phyloP scores from a whole-genome alignment of 1,284 basidiomycete genomes.

The Ceratobasidium sp. region DNA sequence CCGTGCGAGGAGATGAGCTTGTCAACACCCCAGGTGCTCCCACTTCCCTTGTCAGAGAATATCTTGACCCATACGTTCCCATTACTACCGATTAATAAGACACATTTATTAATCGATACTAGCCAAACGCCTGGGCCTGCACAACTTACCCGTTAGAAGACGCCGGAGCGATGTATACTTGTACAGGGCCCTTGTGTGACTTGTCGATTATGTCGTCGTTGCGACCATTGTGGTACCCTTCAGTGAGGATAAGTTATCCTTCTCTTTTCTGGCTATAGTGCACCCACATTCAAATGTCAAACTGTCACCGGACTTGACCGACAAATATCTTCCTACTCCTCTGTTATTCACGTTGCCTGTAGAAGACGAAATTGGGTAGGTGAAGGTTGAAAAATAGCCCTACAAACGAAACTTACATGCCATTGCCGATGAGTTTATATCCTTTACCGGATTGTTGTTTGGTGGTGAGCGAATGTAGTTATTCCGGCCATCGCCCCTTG shows the following conservation, averaged over 20 bases:
- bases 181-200: conserved; percentile 42
- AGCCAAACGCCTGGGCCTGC: too few relatives aligned
- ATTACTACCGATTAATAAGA: neutral
- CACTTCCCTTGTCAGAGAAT: conserved; percentile 27
- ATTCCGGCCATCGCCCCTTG: conserved; percentile 41
- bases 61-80: conserved; percentile 46
- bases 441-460: conserved; percentile 44
- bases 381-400: neutral
- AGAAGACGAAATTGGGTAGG: neutral
- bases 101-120: neutral
- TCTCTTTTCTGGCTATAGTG: neutral
- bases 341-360: conserved; percentile 41
- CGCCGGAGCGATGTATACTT: conserved; percentile 45
- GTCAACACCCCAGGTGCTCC: conserved; percentile 41
- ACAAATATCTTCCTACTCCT: conserved; percentile 4
- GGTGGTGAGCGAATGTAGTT: conserved; percentile 44
- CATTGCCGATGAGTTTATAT: conserved; percentile 39
- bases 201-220: conserved; percentile 45
- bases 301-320: conserved; percentile 36
- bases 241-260: neutral
- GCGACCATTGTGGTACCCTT: conserved; percentile 15
- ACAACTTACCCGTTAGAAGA: conserved; percentile 40
- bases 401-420: conserved; percentile 30
- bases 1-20: conserved; percentile 47
- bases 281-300: conserved; percentile 43